These are phyloP conservation scores for Aureobasidium sp. DNA, from an alignment of 2,329 filamentous ascomycete species.

Conservation along the genomic window DNA sequence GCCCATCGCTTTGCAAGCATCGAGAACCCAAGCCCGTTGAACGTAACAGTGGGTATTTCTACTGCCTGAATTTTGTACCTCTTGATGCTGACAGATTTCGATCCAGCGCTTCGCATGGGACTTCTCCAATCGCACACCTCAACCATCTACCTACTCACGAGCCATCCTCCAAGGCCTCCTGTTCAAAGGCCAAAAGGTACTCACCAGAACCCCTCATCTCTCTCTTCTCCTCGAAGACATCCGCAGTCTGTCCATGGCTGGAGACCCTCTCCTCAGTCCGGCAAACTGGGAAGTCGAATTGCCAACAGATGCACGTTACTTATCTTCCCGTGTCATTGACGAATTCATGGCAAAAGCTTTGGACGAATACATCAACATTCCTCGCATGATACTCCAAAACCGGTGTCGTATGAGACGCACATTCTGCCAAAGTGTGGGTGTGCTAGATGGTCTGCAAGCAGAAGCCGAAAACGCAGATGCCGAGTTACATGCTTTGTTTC, in stretches of 20 bases:
- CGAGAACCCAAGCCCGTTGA: slow-evolving; percentile 5
- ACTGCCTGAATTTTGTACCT: not conserved
- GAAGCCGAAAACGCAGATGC: slow-evolving; percentile 71
- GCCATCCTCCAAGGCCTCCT: slow-evolving; percentile 46
- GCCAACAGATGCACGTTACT: slow-evolving; percentile 64
- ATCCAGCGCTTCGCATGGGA: slow-evolving; percentile 62
- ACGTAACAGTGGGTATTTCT: slow-evolving; percentile 15
- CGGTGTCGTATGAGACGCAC: slow-evolving; percentile 80
- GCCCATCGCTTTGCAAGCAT: slow-evolving; percentile 22
- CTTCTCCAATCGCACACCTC: slow-evolving; percentile 72
- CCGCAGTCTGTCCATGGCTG: slow-evolving; percentile 66
- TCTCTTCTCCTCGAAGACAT: slow-evolving; percentile 75
- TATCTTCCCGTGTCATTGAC: slow-evolving; percentile 69
- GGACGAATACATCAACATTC: slow-evolving; percentile 70
- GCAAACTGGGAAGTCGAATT: slow-evolving; percentile 70
- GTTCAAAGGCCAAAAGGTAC: slow-evolving; percentile 62
- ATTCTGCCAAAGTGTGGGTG: slow-evolving; percentile 73
- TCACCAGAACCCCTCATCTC: slow-evolving; percentile 61
- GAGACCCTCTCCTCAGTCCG: slow-evolving; percentile 62
- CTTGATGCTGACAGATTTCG: not conserved
- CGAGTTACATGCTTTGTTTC: not conserved
- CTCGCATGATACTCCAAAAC: slow-evolving; percentile 82
- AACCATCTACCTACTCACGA: slow-evolving; percentile 76
- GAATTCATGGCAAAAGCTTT: slow-evolving; percentile 49
- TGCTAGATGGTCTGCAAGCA: slow-evolving; percentile 77